Base-by-base conservation (phyloP, 495 filamentous ascomycete genomes). In the Xanthoparmelia taractica region DNA sequence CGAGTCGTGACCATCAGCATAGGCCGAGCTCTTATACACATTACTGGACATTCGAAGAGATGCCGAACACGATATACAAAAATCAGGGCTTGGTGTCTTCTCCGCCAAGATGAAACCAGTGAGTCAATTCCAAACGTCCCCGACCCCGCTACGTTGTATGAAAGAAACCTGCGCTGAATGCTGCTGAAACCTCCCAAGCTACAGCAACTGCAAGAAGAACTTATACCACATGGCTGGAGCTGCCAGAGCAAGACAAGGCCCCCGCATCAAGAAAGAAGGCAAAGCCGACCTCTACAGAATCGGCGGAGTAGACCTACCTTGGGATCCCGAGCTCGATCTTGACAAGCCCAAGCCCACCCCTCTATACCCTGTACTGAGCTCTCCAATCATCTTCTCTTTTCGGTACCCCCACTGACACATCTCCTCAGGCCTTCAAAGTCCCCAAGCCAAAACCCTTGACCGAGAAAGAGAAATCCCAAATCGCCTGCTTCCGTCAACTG, bases 401-500 rank as follows among this genome's bases (percentile, higher is more conserved):
- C 7, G 18, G 12, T 4, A 41, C 0, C 18, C 27, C 27, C 58
- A 17, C 56, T 56, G 47, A 62, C 4, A 48, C n/a, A 8, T 40
- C 27, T 23, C 48, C 34, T 36, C 54, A 68, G 66, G 33, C 55
- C 6, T 69, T 64, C 65, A 50, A 57, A 41, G 67, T 70, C 37
- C 70, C 74, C 15, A 45, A 58, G 1, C 67, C 76, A 0, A 64
- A 62, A 4, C 72, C 76, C 18, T 66, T 74, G 6, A 72, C 66
- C 27, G 58, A 43, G 15, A 29, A 33, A 10, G 76, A 77, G 64
- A 68, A 67, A 52, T 61, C 59, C 12, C 62, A 66, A 61, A 74
- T 84, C 34, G 72, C 80, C 38, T 68, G 71, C 48, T 81, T 81
- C 67, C 77, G 79, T 8, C 59, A 65, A 2, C 70, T 84, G 4